Percentiles rank a stretch among this genome's conserved stretches.
Conservation (phyloP, 129 eudicot species). For the Artemisia argyi region DNA sequence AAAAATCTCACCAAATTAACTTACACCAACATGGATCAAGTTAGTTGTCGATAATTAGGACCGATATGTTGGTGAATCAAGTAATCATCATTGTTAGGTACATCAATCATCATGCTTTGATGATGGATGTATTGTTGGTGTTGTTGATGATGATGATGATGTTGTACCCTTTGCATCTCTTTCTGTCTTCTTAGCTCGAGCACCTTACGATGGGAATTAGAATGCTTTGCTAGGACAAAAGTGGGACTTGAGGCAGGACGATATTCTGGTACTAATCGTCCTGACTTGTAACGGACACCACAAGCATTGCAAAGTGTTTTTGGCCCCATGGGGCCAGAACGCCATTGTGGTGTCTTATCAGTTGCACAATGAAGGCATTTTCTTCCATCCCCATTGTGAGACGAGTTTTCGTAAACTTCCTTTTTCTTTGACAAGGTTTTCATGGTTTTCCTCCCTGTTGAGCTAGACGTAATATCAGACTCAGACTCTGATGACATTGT, state of each 20-base stretch:
- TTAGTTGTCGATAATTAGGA: conserved; percentile 60
- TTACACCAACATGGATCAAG: conserved; percentile 27
- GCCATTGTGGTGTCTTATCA: conserved; percentile 96
- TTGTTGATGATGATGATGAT: conserved; percentile 33
- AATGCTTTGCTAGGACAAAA: conserved; percentile 69
- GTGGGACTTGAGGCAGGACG: conserved; percentile 96
- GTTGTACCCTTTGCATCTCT: conserved; percentile 43
- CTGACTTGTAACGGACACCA: conserved; percentile 87
- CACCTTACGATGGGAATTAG: conserved; percentile 88
- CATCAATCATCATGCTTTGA: conserved; percentile 63
- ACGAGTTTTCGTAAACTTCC: conserved; percentile 26
- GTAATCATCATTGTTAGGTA: conserved; percentile 62
- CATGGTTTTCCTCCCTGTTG: conserved; percentile 30
- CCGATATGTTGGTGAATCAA: conserved; percentile 84
- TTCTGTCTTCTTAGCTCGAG: conserved; percentile 85
- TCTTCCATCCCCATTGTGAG: conserved; percentile 50
- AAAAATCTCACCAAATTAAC: conserved; percentile 1
- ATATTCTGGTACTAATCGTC: conserved; percentile 88
- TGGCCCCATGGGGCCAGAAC: conserved; percentile 94
- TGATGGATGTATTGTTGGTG: conserved; percentile 49
- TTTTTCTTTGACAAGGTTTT: conserved; percentile 42
- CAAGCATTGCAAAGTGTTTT: conserved; percentile 92
- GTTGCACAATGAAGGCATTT: conserved; percentile 87
- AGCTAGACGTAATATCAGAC: conserved; percentile 40
- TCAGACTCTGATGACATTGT: conserved; percentile 44